A percentile compares a stretch with the other conserved stretches of the same genome.
These are phyloP conservation scores for Talaromyces marneffei DNA, from an alignment of 2,329 filamentous ascomycete species.

Conservation along the genomic window DNA sequence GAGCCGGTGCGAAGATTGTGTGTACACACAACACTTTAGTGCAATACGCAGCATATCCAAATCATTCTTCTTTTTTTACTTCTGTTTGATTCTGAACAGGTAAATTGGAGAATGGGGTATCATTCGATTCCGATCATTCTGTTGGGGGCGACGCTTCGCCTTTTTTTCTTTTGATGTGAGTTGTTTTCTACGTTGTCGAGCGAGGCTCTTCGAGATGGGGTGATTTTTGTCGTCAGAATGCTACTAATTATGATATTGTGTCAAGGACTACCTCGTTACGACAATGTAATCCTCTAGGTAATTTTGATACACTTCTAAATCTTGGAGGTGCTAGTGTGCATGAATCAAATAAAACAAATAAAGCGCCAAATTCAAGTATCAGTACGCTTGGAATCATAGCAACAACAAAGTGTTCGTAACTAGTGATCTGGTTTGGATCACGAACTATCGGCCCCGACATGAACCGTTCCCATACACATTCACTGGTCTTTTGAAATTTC, in stretches of 20 bases:
- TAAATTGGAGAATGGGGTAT: conserved; percentile 38
- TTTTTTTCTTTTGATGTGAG: conserved; percentile 47
- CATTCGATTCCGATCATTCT: conserved; percentile 94
- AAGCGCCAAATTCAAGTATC: not conserved
- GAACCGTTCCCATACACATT: not conserved
- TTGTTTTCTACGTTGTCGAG: conserved; percentile 22
- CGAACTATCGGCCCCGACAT: not conserved
- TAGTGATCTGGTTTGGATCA: not conserved
- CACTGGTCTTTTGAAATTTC: conserved; percentile 6
- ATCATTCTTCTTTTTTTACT: conserved; percentile 20
- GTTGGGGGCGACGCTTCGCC: conserved; percentile 69
- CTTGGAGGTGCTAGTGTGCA: not conserved
- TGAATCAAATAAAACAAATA: not conserved
- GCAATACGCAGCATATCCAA: conserved; percentile 81
- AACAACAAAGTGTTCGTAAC: not conserved
- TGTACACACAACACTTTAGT: conserved; percentile 75
- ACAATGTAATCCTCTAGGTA: not conserved
- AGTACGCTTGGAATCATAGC: conserved; percentile 1
- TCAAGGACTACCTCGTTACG: not conserved
- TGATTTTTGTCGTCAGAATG: conserved; percentile 10
- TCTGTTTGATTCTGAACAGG: conserved; percentile 17
- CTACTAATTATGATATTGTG: conserved; percentile 10
- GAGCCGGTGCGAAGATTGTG: conserved; percentile 93
- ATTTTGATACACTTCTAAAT: not conserved
- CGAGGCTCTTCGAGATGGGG: not conserved